Conservation (phyloP, 2,329 filamentous ascomycete species). For the Ophiocordyceps camponoti-floridani region DNA sequence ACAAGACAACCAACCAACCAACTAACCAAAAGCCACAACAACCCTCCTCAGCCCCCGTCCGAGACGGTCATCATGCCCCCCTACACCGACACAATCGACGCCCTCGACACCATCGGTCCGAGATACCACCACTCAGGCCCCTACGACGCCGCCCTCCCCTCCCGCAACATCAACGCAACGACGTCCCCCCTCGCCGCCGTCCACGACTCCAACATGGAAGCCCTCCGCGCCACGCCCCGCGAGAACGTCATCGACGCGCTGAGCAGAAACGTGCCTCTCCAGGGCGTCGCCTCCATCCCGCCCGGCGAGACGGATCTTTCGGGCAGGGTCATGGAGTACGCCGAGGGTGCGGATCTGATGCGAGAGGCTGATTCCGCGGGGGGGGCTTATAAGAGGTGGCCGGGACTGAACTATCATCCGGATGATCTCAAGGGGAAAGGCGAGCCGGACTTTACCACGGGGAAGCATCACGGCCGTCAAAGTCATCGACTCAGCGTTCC, state of each 20-base stretch:
- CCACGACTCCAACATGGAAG: constrained; percentile 52
- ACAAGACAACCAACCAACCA: too few species aligned
- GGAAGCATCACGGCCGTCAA: constrained; percentile 6
- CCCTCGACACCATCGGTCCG: constrained; percentile 49
- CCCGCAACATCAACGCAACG: constrained; percentile 47
- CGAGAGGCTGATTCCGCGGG: constrained; percentile 48
- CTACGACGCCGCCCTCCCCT: constrained; percentile 64
- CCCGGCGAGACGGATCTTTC: constrained; percentile 50
- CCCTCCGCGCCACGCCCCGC: constrained; percentile 60
- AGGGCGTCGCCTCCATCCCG: constrained; percentile 63
- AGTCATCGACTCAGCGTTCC: constrained; percentile 8
- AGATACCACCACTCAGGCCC: constrained; percentile 81
- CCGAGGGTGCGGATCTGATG: constrained; percentile 79
- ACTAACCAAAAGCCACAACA: too few species aligned
- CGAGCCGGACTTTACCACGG: constrained; percentile 53
- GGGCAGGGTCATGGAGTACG: constrained; percentile 57
- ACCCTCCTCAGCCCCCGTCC: too few species aligned
- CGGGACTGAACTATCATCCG: constrained; percentile 52
- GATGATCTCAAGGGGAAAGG: constrained; percentile 72
- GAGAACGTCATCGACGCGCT: constrained; percentile 65
- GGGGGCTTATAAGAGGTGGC: constrained; percentile 63
- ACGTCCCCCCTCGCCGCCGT: constrained; percentile 64
- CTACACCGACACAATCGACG: constrained; percentile 64
- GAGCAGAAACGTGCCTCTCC: constrained; percentile 55
- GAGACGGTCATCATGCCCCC: too few species aligned